Base-by-base conservation (phyloP, 371 early-diverging fungal genomes). In the Dichotomocladium elegans region DNA sequence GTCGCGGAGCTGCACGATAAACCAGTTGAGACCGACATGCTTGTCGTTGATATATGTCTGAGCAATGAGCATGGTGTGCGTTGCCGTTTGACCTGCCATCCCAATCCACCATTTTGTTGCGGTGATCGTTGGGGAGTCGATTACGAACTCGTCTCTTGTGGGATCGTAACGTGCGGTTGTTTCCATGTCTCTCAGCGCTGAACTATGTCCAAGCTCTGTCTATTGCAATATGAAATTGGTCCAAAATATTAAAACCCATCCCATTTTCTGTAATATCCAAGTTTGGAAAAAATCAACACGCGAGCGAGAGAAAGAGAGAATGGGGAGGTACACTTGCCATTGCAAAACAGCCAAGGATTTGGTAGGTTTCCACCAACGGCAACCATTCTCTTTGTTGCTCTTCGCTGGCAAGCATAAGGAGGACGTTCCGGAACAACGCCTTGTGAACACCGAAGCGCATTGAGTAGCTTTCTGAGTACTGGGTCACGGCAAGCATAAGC, bases 61-160 rank as follows among this genome's bases (percentile, higher is more conserved):
- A 41, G 78, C 70, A 60, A 81, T 79, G 11, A 72, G 73, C 7
- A 79, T 77, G 58, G 86, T 77, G 59, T 91, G 90, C 1, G 90
- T 88, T 22, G 91, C 87, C 6, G 88, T 81, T 60, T 90, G 87
- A 6, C 83, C 91, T 10, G 89, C 83, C 55, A 90, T 90, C 43
- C 95, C 95, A 64, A 94, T 93, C 93, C 94, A 94, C 93, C 93
- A 94, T 70, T 90, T 94, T 15, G 93, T 90, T n/a, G 92, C 67
- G 2, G 91, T 89, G 28, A 93, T 65, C 1, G 86, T 80, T 6
- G 94, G 93, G 4, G 94, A 89, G 55, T 93, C 86, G 59, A 95
- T 77, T 24, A 91, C 77, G 54, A 86, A 94, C 57, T 91, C 87
- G 58, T 91, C 89, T 1, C 83, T 77, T 10, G 73, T 70, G 30